phyloP scores from a whole-genome alignment of 768 basidiomycete species.

The Suillus ampliporus region DNA sequence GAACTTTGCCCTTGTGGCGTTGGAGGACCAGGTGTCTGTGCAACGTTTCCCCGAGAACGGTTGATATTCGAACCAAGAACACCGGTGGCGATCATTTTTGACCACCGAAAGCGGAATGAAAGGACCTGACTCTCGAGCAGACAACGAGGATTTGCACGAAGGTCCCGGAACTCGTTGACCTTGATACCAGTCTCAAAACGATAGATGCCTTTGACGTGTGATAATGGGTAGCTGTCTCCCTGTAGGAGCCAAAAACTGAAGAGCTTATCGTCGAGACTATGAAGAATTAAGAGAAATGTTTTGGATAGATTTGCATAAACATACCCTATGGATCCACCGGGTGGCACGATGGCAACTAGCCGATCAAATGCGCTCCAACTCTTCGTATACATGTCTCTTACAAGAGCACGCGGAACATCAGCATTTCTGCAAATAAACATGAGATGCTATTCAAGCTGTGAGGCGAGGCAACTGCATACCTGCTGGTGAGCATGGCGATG shows the following conservation, averaged over 20 bases:
- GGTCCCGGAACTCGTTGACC: constrained; percentile 86
- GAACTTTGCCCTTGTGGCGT: constrained; percentile 16
- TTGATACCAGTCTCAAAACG: constrained; percentile 90
- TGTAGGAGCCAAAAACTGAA: constrained; percentile 91
- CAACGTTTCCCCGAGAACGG: constrained; percentile 38
- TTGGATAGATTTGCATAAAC: constrained; percentile 29
- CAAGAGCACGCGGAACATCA: constrained; percentile 82
- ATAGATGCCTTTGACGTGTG: constrained; percentile 84
- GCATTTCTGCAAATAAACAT: constrained; percentile 61
- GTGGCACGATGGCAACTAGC: constrained; percentile 87
- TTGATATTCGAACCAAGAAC: constrained; percentile 55
- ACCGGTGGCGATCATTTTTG: constrained; percentile 71
- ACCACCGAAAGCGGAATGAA: constrained; percentile 84
- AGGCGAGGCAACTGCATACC: constrained; percentile 43
- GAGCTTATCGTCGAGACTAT: constrained; percentile 88
- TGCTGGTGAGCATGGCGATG: constrained; percentile 71
- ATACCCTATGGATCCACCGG: constrained; percentile 87
- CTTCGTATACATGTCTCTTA: constrained; percentile 91
- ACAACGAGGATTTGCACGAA: constrained; percentile 88
- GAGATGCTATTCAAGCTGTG: not conserved
- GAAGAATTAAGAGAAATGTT: constrained; percentile 7
- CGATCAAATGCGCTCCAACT: constrained; percentile 93
- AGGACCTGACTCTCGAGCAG: constrained; percentile 83
- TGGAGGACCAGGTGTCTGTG: constrained; percentile 35
- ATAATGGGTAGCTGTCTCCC: constrained; percentile 73